These are phyloP conservation scores for Chaetomium strumarium DNA, from an alignment of 2,329 filamentous ascomycete species.

Conservation along the genomic window DNA sequence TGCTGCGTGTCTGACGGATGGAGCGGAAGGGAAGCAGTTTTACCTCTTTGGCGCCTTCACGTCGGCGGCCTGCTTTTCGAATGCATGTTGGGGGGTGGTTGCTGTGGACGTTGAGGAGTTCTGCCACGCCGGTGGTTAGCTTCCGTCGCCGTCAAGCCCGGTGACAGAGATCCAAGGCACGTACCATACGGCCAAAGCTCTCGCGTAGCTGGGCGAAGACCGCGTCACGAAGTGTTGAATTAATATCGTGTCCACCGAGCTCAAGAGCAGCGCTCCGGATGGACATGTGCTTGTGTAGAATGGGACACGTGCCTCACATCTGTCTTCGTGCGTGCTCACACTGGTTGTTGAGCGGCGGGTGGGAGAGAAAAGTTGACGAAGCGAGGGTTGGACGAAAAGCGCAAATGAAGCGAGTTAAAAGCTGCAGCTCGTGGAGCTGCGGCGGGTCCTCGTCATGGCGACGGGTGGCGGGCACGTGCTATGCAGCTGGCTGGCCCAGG, in stretches of 20 bases:
- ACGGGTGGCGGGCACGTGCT: background rate
- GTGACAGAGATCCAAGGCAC: background rate
- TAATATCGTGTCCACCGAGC: constrained; percentile 17
- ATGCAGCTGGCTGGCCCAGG: background rate
- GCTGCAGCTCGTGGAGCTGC: too few species aligned
- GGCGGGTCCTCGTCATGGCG: too few species aligned
- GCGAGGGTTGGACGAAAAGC: background rate
- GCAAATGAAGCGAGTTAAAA: too few species aligned
- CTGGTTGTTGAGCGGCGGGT: constrained; percentile 4
- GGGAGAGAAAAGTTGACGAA: constrained; percentile 15
- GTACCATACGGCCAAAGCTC: constrained; percentile 27
- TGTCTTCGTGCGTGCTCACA: constrained; percentile 14
- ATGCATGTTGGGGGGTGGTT: constrained; percentile 64
- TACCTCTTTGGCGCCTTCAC: constrained; percentile 88
- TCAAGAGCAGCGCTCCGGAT: constrained; percentile 25
- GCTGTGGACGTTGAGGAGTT: constrained; percentile 68
- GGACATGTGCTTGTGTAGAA: constrained; percentile 25
- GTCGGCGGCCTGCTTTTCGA: constrained; percentile 76
- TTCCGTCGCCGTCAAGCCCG: background rate
- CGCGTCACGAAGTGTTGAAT: constrained; percentile 24
- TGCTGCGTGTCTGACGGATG: constrained; percentile 22
- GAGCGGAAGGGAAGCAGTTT: constrained; percentile 29
- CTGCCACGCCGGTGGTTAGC: constrained; percentile 33
- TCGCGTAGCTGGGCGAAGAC: constrained; percentile 25
- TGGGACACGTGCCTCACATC: constrained; percentile 22